phyloP scores from a whole-genome alignment of 441 rosid genomes.

The Gossypium schwendimanii region DNA sequence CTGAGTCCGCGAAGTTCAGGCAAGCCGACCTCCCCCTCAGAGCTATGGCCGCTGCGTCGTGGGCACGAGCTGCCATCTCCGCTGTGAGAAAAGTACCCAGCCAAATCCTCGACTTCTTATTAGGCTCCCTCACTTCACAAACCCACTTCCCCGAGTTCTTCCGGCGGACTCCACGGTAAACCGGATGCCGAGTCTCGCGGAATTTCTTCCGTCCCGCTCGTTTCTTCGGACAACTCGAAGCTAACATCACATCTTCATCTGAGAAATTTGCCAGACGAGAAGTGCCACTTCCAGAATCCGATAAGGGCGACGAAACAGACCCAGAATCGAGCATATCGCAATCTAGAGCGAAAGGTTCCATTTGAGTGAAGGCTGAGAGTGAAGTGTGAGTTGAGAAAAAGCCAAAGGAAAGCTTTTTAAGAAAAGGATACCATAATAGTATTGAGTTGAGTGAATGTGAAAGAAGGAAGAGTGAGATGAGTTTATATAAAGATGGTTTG shows the following conservation, averaged over 20 bases:
- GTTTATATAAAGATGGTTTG: too few relatives aligned
- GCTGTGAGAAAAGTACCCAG: conserved; percentile 67
- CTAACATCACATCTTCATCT: conserved; percentile 50
- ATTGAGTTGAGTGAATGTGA: too few relatives aligned
- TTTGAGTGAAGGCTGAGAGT: neutral
- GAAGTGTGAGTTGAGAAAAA: neutral
- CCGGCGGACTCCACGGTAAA: conserved; percentile 66
- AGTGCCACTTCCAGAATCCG: conserved; percentile 3
- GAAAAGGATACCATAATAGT: neutral
- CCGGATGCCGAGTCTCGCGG: conserved; percentile 78
- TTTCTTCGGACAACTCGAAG: conserved; percentile 74
- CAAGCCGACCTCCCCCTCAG: conserved; percentile 70
- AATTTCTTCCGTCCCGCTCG: conserved; percentile 79
- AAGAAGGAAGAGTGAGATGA: too few relatives aligned
- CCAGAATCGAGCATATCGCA: conserved; percentile 12
- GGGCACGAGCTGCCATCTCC: conserved; percentile 93
- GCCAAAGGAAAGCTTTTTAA: neutral
- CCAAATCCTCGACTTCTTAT: conserved; percentile 80
- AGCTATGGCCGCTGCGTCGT: conserved; percentile 77
- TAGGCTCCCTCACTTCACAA: conserved; percentile 74
- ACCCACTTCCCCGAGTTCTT: conserved; percentile 85
- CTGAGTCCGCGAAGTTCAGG: conserved; percentile 82
- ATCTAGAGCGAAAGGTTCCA: conserved; percentile 10
- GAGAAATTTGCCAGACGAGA: conserved; percentile 24
- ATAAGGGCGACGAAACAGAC: neutral